Percentiles rank a stretch among this genome's conserved stretches.
phyloP scores from a whole-genome alignment of 768 basidiomycete species.

The Lepiota subincarnata region DNA sequence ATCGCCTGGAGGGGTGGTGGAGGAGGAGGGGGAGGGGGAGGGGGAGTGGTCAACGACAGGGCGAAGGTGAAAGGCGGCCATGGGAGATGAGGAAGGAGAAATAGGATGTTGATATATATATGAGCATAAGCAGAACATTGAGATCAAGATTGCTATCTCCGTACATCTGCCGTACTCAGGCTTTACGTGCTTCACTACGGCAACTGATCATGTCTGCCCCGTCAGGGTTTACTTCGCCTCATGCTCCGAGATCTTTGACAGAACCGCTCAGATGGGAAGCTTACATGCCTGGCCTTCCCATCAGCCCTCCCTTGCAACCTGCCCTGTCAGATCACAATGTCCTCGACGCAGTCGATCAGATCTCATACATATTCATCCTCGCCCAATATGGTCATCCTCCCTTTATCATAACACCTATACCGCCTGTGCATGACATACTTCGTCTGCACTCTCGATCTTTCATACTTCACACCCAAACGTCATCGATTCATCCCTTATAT shows the following conservation, averaged over 20 bases:
- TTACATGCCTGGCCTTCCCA: conserved; percentile 13
- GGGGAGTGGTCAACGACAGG: conserved; percentile 50
- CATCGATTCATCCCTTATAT: too few species aligned
- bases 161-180: conserved; percentile 13
- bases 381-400: not conserved
- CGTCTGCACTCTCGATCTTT: not conserved
- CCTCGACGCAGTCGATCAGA: conserved; percentile 7
- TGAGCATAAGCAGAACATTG: not conserved
- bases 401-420: not conserved
- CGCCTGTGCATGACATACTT: too few species aligned
- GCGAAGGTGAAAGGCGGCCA: conserved; percentile 48
- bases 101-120: conserved; percentile 6
- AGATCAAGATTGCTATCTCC: conserved; percentile 13
- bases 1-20: conserved; percentile 38
- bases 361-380: conserved; percentile 1
- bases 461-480: not conserved
- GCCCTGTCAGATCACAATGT: conserved; percentile 1
- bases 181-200: conserved; percentile 21
- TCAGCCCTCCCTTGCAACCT: conserved; percentile 7
- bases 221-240: conserved; percentile 23
- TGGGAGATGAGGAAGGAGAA: conserved; percentile 18
- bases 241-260: conserved; percentile 27
- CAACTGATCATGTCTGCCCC: conserved; percentile 17
- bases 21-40: conserved; percentile 48
- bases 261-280: conserved; percentile 35